phyloP scores from a whole-genome alignment of 2,329 filamentous ascomycete genomes.

The Lachnellula arida region DNA sequence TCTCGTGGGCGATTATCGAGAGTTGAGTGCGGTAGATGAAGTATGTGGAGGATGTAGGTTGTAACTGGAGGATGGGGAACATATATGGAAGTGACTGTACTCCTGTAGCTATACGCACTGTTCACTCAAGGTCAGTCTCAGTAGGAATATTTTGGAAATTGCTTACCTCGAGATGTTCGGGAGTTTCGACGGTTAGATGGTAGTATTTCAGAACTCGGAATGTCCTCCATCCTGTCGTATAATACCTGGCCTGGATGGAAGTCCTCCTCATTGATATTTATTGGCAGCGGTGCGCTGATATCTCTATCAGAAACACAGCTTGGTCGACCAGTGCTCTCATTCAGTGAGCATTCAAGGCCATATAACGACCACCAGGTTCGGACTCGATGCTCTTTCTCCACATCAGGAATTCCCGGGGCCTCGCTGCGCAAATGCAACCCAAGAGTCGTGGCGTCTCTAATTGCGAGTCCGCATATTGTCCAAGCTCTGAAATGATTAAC shows the following conservation, averaged over 20 bases:
- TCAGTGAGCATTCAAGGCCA: conserved; percentile 21
- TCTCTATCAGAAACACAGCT: conserved; percentile 25
- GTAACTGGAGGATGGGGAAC: conserved; percentile 12
- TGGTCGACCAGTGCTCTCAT: conserved; percentile 25
- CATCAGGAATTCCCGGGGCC: conserved; percentile 14
- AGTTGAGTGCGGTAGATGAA: conserved; percentile 27
- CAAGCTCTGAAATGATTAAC: conserved; percentile 19
- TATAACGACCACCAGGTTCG: conserved; percentile 28
- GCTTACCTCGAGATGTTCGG: conserved; percentile 2
- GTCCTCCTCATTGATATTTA: conserved; percentile 19
- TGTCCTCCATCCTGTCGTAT: conserved; percentile 2
- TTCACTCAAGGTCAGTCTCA: no score
- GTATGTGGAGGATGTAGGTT: conserved; percentile 18
- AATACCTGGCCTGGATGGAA: conserved; percentile 5
- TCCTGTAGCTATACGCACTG: neutral
- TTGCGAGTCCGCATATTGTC: conserved; percentile 23
- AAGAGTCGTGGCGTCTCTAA: conserved; percentile 21
- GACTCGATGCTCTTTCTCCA: conserved; percentile 25
- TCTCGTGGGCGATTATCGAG: conserved; percentile 24
- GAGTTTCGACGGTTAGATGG: neutral
- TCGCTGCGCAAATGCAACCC: conserved; percentile 24
- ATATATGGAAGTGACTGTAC: neutral
- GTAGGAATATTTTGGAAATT: no score
- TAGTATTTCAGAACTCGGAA: no score
- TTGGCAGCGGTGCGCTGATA: conserved; percentile 24